Evolutionary conservation across 176 grass and related monocot species (phyloP), one percentile per base, ranked within the genome.

Genomic region (Alopecurus myosuroides): DNA sequence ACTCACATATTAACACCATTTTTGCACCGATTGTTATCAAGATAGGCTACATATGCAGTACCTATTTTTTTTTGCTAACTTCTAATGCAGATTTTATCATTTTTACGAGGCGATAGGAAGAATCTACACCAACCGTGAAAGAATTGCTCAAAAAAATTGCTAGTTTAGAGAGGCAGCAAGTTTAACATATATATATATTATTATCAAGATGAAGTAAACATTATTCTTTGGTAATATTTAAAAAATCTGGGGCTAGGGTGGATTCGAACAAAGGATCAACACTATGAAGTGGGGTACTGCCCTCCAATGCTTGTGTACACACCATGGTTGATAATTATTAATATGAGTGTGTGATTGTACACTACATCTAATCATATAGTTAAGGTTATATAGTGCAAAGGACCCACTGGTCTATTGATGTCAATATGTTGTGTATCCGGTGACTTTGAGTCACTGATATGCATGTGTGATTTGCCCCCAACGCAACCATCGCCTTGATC

Each of bases 161-260:
- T 75, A 80, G 17, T 42, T 80, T 87, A 56, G 68, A 90, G 48
- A 34, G 18, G n/a, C 79, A 61, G 89, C 87, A 87, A 68, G 89
- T 50, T 4, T 30, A 44, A 2, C 18, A 4, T 14, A 45, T 39
- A n/a, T n/a, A n/a, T n/a, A 52, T 77, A 55, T 2, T 56, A 1
- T 23, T 64, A 12, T 76, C 46, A 51, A 48, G 13, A 12, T 13
- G 22, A 84, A 42, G 3, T 86, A 70, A 15, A 2, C 0, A 0
- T 40, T 53, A 14, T 46, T 36, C 5, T 22, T 29, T 1, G 19
- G 66, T 3, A 7, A 0, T 1, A 9, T 40, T 49, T n/a, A n/a
- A n/a, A n/a, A n/a, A n/a, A n/a, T n/a, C n/a, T n/a, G n/a, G n/a
- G n/a, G n/a, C n/a, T n/a, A n/a, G n/a, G n/a, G n/a, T n/a, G n/a